Base-by-base conservation (phyloP, 306 rosid genomes). In the Medicago arabica region DNA sequence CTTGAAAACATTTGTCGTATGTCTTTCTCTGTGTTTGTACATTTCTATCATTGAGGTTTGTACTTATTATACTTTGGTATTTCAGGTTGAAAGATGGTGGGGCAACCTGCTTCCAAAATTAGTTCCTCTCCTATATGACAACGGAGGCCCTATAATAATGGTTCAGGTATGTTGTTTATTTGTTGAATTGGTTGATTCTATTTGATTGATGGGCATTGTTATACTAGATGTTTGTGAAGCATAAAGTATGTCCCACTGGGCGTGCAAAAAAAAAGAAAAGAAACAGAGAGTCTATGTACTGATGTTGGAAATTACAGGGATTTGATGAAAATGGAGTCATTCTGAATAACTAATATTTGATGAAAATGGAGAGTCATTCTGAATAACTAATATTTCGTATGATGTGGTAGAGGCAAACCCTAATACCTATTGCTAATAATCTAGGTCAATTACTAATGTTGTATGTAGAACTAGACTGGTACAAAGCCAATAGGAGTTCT, bases 51-150 rank as follows among this genome's bases (percentile, higher is more conserved):
- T 75, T 74, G 67, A 73, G 44, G 69, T 71, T 67, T 75, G 57
- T 23, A 39, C 75, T 76, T 71, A 79, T 25, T 72, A 59, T 73
- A 41, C 28, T 77, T 75, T 71, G 65, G 63, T 51, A 17, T 82
- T 84, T 46, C 82, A 94, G 98, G 98, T 94, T 74, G 95, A 89
- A 44, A 83, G 79, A 85, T 94, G 98, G 98, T 94, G 98, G 98
- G 86, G 83, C 64, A 73, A 57, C 75, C 76, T 94, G 75, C 96
- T 94, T 85, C 98, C 95, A 12, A 90, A 79, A 74, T 70, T 94
- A 70, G 83, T 85, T 80, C 93, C 98, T 49, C 87, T 88, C 71
- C 89, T 92, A 51, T 92, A 92, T 69, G 85, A 66, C 67, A 94
- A 86, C 47, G 96, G 96, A 58, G 96, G 98, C 62, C 96, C 97